phyloP scores from a whole-genome alignment of 495 filamentous ascomycete genomes.

The Xylaria acuta region DNA sequence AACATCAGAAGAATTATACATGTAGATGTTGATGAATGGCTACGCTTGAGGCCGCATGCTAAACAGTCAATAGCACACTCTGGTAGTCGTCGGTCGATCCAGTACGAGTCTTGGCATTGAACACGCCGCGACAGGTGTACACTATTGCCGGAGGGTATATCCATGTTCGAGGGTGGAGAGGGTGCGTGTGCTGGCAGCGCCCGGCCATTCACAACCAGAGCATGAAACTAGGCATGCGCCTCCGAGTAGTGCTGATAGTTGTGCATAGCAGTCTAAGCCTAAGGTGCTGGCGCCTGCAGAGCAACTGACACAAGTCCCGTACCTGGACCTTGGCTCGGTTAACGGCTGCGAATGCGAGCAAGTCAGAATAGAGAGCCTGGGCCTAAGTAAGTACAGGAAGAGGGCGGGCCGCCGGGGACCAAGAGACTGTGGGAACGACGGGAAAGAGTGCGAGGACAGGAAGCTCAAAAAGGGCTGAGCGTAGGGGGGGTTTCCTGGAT shows the following conservation, averaged over 20 bases:
- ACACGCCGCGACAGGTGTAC: constrained; percentile 18
- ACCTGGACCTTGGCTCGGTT: neutral
- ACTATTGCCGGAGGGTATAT: constrained; percentile 22
- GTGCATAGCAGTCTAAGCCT: constrained; percentile 10
- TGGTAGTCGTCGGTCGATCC: constrained; percentile 17
- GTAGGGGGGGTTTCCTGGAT: neutral
- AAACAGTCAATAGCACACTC: neutral
- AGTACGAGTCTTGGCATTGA: constrained; percentile 13
- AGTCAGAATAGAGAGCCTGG: neutral
- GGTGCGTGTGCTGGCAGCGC: constrained; percentile 23
- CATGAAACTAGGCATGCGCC: constrained; percentile 17
- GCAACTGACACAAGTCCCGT: constrained; percentile 4
- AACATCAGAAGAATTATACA: neutral
- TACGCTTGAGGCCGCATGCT: constrained; percentile 2
- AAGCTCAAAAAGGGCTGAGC: neutral
- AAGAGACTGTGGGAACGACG: neutral
- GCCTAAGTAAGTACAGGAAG: too few species aligned
- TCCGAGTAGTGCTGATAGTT: constrained; percentile 22
- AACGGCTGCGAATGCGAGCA: neutral
- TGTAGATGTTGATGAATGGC: neutral
- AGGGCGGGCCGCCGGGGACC: neutral
- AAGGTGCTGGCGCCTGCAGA: constrained; percentile 1
- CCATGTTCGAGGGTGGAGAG: constrained; percentile 24
- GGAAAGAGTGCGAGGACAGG: neutral
- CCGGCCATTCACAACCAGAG: constrained; percentile 20